Percentiles rank a stretch among this genome's conserved stretches.
These are phyloP conservation scores for Fraxinus platypoda DNA, from an alignment of 305 asterid genomes.

Conservation along the genomic window DNA sequence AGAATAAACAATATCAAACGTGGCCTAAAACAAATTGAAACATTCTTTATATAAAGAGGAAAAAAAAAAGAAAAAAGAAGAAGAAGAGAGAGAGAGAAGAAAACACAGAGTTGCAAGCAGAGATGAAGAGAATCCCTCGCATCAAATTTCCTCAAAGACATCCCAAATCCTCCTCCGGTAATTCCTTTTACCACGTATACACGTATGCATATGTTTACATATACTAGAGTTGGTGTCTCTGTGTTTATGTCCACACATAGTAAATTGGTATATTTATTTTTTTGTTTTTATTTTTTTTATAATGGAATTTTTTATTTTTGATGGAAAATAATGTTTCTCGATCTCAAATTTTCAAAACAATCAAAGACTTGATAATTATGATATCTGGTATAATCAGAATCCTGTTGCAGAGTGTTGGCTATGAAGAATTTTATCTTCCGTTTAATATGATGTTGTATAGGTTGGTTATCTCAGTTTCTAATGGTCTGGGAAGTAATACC, in stretches of 20 bases:
- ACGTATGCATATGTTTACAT: background rate
- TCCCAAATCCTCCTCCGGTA: conserved; percentile 1
- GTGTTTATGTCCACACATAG: background rate
- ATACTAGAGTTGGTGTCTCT: background rate
- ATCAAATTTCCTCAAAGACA: conserved; percentile 11
- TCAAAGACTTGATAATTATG: background rate
- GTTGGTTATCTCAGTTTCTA: background rate
- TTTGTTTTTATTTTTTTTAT: too few relatives aligned
- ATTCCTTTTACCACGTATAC: background rate
- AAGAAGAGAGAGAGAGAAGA: too few relatives aligned
- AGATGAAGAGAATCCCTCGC: conserved; percentile 14
- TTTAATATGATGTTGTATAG: background rate
- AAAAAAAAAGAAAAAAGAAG: too few relatives aligned
- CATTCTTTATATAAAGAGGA: too few relatives aligned
- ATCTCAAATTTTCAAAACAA: background rate
- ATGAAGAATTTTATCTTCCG: background rate
- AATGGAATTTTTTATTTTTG: background rate
- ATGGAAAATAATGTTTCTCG: background rate
- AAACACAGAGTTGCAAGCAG: background rate
- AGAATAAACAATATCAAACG: too few relatives aligned
- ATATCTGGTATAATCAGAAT: background rate
- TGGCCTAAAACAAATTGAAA: too few relatives aligned
- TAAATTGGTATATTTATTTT: background rate
- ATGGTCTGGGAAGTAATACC: background rate
- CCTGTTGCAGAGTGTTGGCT: background rate